Evolutionary conservation across 2,329 filamentous ascomycete species (phyloP), one percentile per base, ranked within the genome.

Genomic region (Aspergillus arachidicola): DNA sequence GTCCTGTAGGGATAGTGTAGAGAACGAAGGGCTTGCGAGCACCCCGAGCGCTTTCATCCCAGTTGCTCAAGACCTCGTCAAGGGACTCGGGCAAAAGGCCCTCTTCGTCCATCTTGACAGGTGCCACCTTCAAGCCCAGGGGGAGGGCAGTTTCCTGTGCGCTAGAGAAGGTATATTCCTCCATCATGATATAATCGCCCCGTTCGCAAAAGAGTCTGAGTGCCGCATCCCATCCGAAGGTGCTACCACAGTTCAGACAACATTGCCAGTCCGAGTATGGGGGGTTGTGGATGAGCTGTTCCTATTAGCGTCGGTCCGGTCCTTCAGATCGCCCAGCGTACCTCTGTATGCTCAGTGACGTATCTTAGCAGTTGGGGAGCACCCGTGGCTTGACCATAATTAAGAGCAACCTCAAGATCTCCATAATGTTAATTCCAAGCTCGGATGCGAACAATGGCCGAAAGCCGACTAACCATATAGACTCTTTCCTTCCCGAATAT

Each of bases 301-400:
- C 16, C 9, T 26, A 32, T 72, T 65, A 72, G 68, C 60, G 36
- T 43, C 23, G 9, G 26, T 2, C 10, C 9, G 36, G 16, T 5
- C 10, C 9, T 5, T 4, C 48, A 3, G 4, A 12, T 30, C 21
- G 14, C n/a, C 19, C 16, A 34, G 43, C 70, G 59, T 70, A 83
- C 81, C 80, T 99, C 94, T 0, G 94, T 96, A 79, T 98, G 95
- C 82, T 99, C 95, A 0, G 94, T 96, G 57, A 98, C 84, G 81
- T 91, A 98, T 64, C 95, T 89, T 66, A 97, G 82, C 77, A 99
- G 84, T 80, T 97, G 95, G 4, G 93, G 91, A 12, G 92, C 88
- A 21, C 95, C 95, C 21, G 88, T 88, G 10, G 93, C 89, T 80
- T 97, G 93, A 38, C 91, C 92, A 76, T 99, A 99, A 80, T 99